Percentiles rank a stretch among this genome's conserved stretches.
Evolutionary conservation across 2,329 filamentous ascomycete genomes (phyloP).

Genomic region (Triangularia verruculosa): DNA sequence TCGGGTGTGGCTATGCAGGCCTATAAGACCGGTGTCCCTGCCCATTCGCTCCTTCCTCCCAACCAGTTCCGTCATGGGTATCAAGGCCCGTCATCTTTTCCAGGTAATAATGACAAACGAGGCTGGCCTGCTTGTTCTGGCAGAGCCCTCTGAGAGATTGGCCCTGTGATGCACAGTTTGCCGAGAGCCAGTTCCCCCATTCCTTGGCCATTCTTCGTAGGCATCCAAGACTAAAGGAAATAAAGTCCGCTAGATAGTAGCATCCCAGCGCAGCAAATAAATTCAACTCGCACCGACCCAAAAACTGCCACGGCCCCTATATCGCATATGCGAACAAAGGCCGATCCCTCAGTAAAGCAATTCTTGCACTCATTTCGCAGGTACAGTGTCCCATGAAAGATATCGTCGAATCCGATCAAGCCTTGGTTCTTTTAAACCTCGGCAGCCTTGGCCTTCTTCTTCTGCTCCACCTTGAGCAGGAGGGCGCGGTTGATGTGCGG

Average conservation of each 20-base stretch:
- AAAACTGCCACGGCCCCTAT: neutral
- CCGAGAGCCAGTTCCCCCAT: neutral
- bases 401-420: neutral
- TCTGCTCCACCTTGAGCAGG: constrained; percentile 51
- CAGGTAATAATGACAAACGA: neutral
- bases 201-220: neutral
- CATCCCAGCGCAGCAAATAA: constrained; percentile 9
- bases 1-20: neutral
- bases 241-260: constrained; percentile 1
- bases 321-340: constrained; percentile 5
- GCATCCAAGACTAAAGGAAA: constrained; percentile 8
- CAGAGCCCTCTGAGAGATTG: neutral
- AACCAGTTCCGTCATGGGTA: neutral
- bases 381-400: neutral
- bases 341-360: neutral
- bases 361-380: neutral
- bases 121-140: neutral
- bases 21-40: neutral
- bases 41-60: neutral
- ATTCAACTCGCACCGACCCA: constrained; percentile 11
- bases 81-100: neutral
- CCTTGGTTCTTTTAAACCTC: constrained; percentile 31
- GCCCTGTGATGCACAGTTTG: neutral
- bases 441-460: constrained; percentile 39
- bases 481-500: constrained; percentile 98